Evolutionary conservation across 208 protist genomes (phyloP), one percentile per base, ranked within the genome.

Genomic region (Angomonas deanei): DNA sequence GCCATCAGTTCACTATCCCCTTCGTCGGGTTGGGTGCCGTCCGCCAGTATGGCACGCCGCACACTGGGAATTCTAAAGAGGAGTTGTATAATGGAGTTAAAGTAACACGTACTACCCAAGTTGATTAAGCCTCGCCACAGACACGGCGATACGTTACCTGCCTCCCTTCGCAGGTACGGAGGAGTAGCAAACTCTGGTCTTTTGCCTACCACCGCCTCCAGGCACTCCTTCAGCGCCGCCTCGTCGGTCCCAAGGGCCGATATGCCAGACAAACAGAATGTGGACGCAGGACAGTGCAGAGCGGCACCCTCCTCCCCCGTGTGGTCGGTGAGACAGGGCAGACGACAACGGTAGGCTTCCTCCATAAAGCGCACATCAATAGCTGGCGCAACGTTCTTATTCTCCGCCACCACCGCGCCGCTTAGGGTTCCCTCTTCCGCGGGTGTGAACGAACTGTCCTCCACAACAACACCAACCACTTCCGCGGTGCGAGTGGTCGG

Each of bases 21-120:
- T 8, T 2, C 30, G 23, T 49, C 66, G 46, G 2, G 11, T n/a
- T 19, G 23, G 1, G 5, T 34, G 28, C 19, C 21, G 8, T 19
- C n/a, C n/a, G n/a, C 33, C 2, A 94, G 64, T 15, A 94, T 78
- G 2, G 76, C 78, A 17, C 71, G 67, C 1, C 87, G 74, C 56
- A 97, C 70, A 10, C 31, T 34, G 6, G 76, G 55, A 38, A 88
- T 78, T 42, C 68, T 67, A 61, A 89, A 96, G 23, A 97, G 74
- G 26, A 93, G 32, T 75, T 96, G 88, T 56, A 97, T 24, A 8
- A 94, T 71, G 6, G 76, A 62, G 72, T 88, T 94, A 69, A 95
- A 76, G 76, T 96, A 97, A 70, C 92, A 97, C 26, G 86, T 97
- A 71, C 93, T 96, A 42, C 78, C 80, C 13, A 95, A 66, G 64